A percentile compares a stretch with the other conserved stretches of the same genome.
Conservation (phyloP, 2,329 filamentous ascomycete species). For the Aspergillus clavatus region DNA sequence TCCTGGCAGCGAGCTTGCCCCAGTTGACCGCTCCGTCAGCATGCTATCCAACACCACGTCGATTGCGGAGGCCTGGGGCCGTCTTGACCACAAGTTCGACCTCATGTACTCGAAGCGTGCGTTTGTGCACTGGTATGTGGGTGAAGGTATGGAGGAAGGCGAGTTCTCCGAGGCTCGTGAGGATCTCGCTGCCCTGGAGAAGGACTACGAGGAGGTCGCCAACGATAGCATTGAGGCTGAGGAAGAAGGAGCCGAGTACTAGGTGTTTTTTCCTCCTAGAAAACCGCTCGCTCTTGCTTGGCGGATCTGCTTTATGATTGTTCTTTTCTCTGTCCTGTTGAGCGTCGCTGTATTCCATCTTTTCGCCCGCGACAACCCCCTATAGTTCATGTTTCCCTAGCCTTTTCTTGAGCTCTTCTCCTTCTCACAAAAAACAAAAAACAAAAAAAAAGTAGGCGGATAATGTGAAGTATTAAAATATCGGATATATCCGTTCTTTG, state of each 20-base stretch:
- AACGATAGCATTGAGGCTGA: slow-evolving; percentile 63
- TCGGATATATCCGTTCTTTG: background rate
- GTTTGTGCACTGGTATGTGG: slow-evolving; percentile 72
- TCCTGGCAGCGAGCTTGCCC: slow-evolving; percentile 50
- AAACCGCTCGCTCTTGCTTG: slow-evolving; percentile 4
- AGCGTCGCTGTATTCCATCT: slow-evolving; percentile 11
- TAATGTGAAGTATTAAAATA: background rate
- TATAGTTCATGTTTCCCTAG: slow-evolving; percentile 18
- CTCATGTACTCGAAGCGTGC: slow-evolving; percentile 67
- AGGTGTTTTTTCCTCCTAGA: slow-evolving; percentile 8
- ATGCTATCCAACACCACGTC: slow-evolving; percentile 66
- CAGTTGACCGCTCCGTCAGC: slow-evolving; percentile 52
- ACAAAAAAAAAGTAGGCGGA: background rate
- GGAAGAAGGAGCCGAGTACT: slow-evolving; percentile 46
- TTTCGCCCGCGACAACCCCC: slow-evolving; percentile 23
- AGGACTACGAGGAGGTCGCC: slow-evolving; percentile 82
- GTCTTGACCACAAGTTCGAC: slow-evolving; percentile 64
- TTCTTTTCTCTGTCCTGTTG: slow-evolving; percentile 10
- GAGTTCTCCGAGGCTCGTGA: slow-evolving; percentile 85
- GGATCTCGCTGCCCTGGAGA: slow-evolving; percentile 78
- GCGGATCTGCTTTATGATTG: slow-evolving; percentile 16
- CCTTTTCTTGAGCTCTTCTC: slow-evolving; percentile 5
- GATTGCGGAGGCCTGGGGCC: slow-evolving; percentile 61
- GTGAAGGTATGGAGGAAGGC: slow-evolving; percentile 88
- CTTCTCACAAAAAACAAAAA: background rate